Conservation (phyloP, 257 asterid species). For the Thymus quinquecostatus region DNA sequence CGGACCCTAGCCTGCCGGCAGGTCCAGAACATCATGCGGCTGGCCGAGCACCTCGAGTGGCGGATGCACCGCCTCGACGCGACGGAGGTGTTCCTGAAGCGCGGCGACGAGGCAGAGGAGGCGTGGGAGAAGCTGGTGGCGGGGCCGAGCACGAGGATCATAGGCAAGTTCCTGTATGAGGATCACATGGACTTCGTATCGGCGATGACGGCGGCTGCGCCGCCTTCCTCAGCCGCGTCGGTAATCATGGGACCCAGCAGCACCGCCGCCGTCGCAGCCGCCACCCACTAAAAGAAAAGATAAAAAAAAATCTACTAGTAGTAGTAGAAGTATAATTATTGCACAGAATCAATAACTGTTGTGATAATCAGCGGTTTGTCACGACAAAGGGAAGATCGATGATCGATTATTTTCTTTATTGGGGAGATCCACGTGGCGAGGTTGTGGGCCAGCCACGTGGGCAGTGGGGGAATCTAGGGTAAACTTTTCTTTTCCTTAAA, state of each 20-base stretch:
- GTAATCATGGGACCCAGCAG: constrained; percentile 30
- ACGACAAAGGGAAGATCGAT: neutral
- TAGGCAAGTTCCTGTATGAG: constrained; percentile 48
- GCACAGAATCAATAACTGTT: neutral
- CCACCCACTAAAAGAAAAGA: constrained; percentile 37
- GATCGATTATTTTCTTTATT: neutral
- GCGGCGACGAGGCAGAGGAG: constrained; percentile 46
- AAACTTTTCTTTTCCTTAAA: constrained; percentile 5
- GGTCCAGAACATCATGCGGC: constrained; percentile 52
- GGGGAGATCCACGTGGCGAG: constrained; percentile 32
- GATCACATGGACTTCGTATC: constrained; percentile 32
- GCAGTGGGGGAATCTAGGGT: constrained; percentile 11
- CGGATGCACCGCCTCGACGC: constrained; percentile 65
- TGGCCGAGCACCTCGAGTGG: constrained; percentile 52
- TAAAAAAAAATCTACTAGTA: neutral
- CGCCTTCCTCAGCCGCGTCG: constrained; percentile 33
- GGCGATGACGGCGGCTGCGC: constrained; percentile 32
- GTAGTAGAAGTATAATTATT: neutral
- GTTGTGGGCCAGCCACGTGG: constrained; percentile 35
- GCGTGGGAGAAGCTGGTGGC: constrained; percentile 71
- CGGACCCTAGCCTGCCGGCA: constrained; percentile 57
- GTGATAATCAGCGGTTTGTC: neutral
- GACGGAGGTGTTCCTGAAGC: constrained; percentile 63
- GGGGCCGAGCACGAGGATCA: constrained; percentile 49
- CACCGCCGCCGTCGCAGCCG: constrained; percentile 46